phyloP scores from a whole-genome alignment of 2,329 filamentous ascomycete species.

The Thielaviopsis euricoi region DNA sequence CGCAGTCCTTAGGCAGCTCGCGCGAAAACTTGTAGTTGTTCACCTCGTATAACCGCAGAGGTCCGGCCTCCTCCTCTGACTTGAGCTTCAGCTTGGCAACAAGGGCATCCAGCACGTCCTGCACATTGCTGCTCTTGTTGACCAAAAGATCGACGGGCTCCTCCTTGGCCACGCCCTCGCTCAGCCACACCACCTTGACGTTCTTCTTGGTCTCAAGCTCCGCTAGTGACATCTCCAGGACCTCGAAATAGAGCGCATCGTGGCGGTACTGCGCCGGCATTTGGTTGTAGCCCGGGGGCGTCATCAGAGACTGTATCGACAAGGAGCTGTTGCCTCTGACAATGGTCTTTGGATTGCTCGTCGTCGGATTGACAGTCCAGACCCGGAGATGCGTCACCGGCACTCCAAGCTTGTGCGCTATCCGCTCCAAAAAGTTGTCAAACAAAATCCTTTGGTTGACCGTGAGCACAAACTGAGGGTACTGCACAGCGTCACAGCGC shows the following conservation, averaged over 20 bases:
- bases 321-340: slow-evolving; percentile 58
- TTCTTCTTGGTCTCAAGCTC: slow-evolving; percentile 88
- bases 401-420: slow-evolving; percentile 59
- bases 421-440: slow-evolving; percentile 69
- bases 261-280: slow-evolving; percentile 52
- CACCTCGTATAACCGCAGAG: slow-evolving; percentile 67
- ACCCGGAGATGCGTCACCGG: slow-evolving; percentile 82
- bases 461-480: slow-evolving; percentile 55
- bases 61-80: slow-evolving; percentile 51
- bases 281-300: slow-evolving; percentile 52
- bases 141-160: slow-evolving; percentile 72
- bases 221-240: slow-evolving; percentile 82
- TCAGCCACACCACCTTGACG: slow-evolving; percentile 68
- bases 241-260: slow-evolving; percentile 79
- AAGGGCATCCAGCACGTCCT: slow-evolving; percentile 60
- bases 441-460: slow-evolving; percentile 83
- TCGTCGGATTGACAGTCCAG: slow-evolving; percentile 64
- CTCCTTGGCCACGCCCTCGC: slow-evolving; percentile 85
- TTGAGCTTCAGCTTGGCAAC: slow-evolving; percentile 67
- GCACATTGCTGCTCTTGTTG: slow-evolving; percentile 65
- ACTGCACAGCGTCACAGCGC: slow-evolving; percentile 37
- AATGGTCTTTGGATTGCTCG: slow-evolving; percentile 58
- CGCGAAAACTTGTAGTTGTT: slow-evolving; percentile 74
- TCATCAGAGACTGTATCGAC: slow-evolving; percentile 65
- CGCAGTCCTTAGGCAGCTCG: slow-evolving; percentile 51